Evolutionary conservation across 2,329 filamentous ascomycete species (phyloP), one percentile per base, ranked within the genome.

Genomic region (Fusarium sp.): DNA sequence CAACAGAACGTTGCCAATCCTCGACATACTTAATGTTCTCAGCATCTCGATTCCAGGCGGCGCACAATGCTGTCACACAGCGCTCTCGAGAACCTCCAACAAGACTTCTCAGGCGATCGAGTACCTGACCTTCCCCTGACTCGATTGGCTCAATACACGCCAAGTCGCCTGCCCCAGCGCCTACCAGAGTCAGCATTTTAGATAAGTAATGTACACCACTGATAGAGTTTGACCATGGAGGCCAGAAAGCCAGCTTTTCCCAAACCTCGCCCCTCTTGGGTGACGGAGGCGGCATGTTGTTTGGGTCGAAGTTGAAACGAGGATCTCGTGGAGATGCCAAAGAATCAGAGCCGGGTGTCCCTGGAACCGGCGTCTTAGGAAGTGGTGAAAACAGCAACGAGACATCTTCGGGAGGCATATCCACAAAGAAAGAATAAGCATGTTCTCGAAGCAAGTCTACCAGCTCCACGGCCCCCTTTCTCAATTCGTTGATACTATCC

Each of bases 181-280:
- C 94, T 6, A 99, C 89, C 5, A 98, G 84, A 1, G 90, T 85
- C 24, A 98, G 84, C 77, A 96, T 91, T 77, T 92, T 94, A 53
- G 92, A 90, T 7, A 99, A 86, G 76, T 97, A 98, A 78, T 97
- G 89, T 3, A 95, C 93, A n/a, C 93, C 95, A 62, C 94, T 97
- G 25, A 98, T 83, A 0, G 94, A 94, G 77, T 98, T 98, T 3
- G 94, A 92, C 81, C 92, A 91, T 0, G 95, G 96, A 6, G 95
- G 94, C 94, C 95, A 98, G 80, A 98, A 99, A 0, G 94, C 95
- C 79, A 96, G 89, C 81, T 95, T 92, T 77, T 98, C 96, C 94
- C 94, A 98, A 0, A 91, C 83, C 74, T 97, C 94, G 8, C 94
- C 95, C 46, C 88, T 88, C 72, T 87, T 92, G 0, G 94, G 93